A percentile compares a stretch with the other conserved stretches of the same genome.
Conservation (phyloP, 805 yeast genomes). For the Yamadazyma sp. region DNA sequence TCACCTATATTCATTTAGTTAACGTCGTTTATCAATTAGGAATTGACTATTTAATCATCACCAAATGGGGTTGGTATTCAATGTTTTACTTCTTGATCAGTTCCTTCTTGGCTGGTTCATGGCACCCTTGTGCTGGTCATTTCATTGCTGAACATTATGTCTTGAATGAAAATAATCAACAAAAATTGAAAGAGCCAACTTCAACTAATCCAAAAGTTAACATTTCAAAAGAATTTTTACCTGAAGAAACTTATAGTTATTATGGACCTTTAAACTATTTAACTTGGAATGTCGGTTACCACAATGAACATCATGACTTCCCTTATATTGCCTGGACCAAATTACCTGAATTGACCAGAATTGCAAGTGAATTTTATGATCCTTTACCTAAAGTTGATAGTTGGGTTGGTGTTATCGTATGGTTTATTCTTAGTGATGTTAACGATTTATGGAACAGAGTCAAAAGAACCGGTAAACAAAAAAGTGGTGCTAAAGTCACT, state of each 20-base stretch:
- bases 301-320: slow-evolving; percentile 94
- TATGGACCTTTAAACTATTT: slow-evolving; percentile 75
- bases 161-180: slow-evolving; percentile 51
- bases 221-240: slow-evolving; percentile 34
- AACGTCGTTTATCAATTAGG: slow-evolving; percentile 60
- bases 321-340: slow-evolving; percentile 91
- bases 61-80: slow-evolving; percentile 61
- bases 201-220: slow-evolving; percentile 16
- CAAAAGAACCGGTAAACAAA: slow-evolving; percentile 51
- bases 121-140: slow-evolving; percentile 94
- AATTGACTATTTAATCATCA: slow-evolving; percentile 58
- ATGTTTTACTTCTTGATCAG: slow-evolving; percentile 66
- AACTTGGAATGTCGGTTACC: slow-evolving; percentile 93
- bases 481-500: slow-evolving; percentile 29
- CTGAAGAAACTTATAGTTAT: slow-evolving; percentile 83
- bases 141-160: slow-evolving; percentile 94
- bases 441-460: slow-evolving; percentile 81
- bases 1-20: slow-evolving; percentile 71
- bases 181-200: slow-evolving; percentile 16
- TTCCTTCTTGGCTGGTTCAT: slow-evolving; percentile 84
- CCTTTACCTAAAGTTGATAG: slow-evolving; percentile 74
- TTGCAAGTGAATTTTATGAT: slow-evolving; percentile 79
- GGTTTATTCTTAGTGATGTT: slow-evolving; percentile 65
- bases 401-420: slow-evolving; percentile 74
- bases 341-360: slow-evolving; percentile 56